A percentile compares a stretch with the other conserved stretches of the same genome.
Evolutionary conservation across 495 filamentous ascomycete species (phyloP).

Genomic region (Podospora pseudoanserina): DNA sequence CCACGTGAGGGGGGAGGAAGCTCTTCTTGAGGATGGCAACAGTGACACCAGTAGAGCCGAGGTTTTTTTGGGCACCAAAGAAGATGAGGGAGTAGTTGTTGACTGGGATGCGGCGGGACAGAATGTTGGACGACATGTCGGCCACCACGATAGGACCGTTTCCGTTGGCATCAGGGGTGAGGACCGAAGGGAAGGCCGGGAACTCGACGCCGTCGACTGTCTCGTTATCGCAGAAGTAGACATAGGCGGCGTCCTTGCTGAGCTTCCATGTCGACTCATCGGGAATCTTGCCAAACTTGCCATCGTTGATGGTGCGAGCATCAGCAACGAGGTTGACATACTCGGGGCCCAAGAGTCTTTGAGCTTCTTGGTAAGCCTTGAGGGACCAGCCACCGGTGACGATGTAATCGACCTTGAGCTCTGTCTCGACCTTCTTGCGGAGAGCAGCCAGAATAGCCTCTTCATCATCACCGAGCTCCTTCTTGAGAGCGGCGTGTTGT

Average conservation of each 20-base stretch:
- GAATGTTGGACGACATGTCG: conserved; percentile 84
- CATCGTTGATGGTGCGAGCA: conserved; percentile 62
- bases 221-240: conserved; percentile 94
- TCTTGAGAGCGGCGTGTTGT: conserved; percentile 43
- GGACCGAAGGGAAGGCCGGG: conserved; percentile 63
- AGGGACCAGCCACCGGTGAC: conserved; percentile 91
- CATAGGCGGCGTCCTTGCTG: conserved; percentile 68
- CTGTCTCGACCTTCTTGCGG: conserved; percentile 56
- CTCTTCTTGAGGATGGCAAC: conserved; percentile 75
- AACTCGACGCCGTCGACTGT: conserved; percentile 96
- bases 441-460: conserved; percentile 53
- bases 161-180: conserved; percentile 54
- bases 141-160: conserved; percentile 67
- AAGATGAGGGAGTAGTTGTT: conserved; percentile 71
- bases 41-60: conserved; percentile 81
- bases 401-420: conserved; percentile 80
- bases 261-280: conserved; percentile 72
- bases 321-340: conserved; percentile 78
- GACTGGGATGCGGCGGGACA: conserved; percentile 61
- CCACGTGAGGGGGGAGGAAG: conserved; percentile 61
- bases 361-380: conserved; percentile 86
- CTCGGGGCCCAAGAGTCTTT: conserved; percentile 67
- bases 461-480: conserved; percentile 40
- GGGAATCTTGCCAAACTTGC: conserved; percentile 87
- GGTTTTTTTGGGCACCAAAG: conserved; percentile 87